Base-by-base conservation (phyloP, 2,329 filamentous ascomycete species). In the Claviceps sp. region DNA sequence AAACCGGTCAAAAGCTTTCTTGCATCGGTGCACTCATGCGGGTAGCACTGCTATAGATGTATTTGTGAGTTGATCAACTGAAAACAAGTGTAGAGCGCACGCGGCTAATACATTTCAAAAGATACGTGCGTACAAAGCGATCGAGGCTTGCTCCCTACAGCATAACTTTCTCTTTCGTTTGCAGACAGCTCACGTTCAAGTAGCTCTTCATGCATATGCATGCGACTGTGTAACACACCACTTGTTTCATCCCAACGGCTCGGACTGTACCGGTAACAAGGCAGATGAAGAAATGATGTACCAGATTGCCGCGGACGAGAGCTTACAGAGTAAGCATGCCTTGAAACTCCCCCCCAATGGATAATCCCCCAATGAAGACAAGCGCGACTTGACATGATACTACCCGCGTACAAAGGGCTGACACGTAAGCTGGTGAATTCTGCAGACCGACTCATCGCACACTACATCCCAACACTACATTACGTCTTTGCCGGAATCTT, bases 201-300 rank as follows among this genome's bases (percentile, higher is more conserved):
- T 44, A 68, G 62, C 62, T 44, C 68, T 86, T 1, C 83, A 86
- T 55, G 76, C 82, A 26, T 86, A 83, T 61, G 82, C 83, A 1
- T 79, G 85, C 50, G 83, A 86, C 60, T 84, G 82, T 58, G 75
- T 80, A 29, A 83, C 81, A 0, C 79, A 84, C 58, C 81, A 85
- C 56, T 71, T 86, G n/a, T 84, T 86, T 60, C 79, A 83, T 51
- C 81, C 82, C 0, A 72, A 79, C 52, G 82, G 82, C 2, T 77
- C 79, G 1, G 71, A 81, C 54, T 83, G 81, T 8, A 69, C 86
- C 2, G 69, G 74, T 34, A 66, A 72, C 17, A 57, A 67, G 36
- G 61, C 72, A n/a, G 80, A 86, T 51, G 76, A 80, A 55, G 71
- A 76, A 14, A 76, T 86, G 63, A 85, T 86, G 82, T 74, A 79